Percentiles rank a stretch among this genome's conserved stretches.
Evolutionary conservation across 1,284 basidiomycete genomes (phyloP).

Genomic region (Cerrena zonata): DNA sequence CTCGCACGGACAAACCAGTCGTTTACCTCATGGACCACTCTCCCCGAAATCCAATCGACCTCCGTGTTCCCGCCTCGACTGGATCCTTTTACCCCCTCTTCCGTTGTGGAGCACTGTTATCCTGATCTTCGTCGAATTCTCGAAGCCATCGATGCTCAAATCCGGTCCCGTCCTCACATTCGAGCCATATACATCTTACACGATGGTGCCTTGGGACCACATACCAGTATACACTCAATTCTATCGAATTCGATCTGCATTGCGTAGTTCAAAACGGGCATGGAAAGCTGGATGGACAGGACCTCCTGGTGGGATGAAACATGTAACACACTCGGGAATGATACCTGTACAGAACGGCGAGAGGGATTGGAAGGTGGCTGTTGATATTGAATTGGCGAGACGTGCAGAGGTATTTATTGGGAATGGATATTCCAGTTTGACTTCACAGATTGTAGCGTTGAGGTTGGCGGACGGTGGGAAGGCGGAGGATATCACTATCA

Average conservation of each 20-base stretch:
- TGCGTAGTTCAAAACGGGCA: neutral
- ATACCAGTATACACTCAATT: neutral
- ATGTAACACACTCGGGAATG: neutral
- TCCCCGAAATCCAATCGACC: neutral
- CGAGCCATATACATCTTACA: neutral
- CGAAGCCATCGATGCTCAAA: neutral
- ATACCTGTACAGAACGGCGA: neutral
- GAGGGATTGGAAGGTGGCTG: neutral
- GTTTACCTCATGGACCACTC: neutral
- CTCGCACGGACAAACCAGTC: neutral
- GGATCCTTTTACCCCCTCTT: neutral
- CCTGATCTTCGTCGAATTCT: neutral
- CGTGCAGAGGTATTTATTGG: neutral
- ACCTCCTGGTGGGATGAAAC: neutral
- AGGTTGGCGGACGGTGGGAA: neutral
- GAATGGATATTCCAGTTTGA: neutral
- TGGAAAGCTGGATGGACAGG: neutral
- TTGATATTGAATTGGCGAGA: neutral
- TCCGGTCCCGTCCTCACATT: neutral
- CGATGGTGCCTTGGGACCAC: neutral
- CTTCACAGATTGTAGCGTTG: neutral
- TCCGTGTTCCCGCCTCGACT: neutral
- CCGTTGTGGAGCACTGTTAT: neutral
- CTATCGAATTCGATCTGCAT: neutral
- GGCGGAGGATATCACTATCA: neutral